These are phyloP conservation scores for Leptographium galeiforme DNA, from an alignment of 2,329 filamentous ascomycete genomes.

Conservation along the genomic window DNA sequence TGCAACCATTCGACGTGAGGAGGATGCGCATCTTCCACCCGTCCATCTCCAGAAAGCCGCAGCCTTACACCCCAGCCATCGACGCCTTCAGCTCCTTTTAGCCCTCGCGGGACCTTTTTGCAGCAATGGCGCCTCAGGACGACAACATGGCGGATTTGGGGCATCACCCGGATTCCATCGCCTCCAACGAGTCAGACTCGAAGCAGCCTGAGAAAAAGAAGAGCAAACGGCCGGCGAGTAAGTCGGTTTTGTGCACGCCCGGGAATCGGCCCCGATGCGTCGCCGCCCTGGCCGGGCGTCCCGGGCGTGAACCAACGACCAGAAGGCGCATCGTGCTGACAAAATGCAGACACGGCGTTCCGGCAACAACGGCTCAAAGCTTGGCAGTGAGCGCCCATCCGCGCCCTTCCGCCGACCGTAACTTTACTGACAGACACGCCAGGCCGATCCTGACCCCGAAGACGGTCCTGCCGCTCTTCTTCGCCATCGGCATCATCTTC, in stretches of 20 bases:
- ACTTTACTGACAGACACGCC: conserved; percentile 4
- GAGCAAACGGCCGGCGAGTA: conserved; percentile 83
- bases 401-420: background rate
- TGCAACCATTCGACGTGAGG: background rate
- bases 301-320: too few relatives aligned
- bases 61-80: background rate
- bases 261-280: background rate
- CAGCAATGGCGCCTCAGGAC: conserved; percentile 24
- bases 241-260: conserved; percentile 15
- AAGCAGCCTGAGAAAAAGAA: conserved; percentile 64
- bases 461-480: conserved; percentile 84
- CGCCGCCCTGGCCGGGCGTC: too few relatives aligned
- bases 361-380: conserved; percentile 93
- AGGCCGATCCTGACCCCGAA: conserved; percentile 93
- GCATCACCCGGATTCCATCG: conserved; percentile 36
- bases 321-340: too few relatives aligned
- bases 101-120: background rate
- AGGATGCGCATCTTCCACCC: background rate
- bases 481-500: conserved; percentile 80
- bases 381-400: conserved; percentile 66
- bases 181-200: conserved; percentile 36
- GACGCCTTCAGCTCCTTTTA: background rate
- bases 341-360: conserved; percentile 70
- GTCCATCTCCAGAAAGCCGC: background rate
- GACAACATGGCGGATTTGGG: conserved; percentile 20